Percentiles rank a stretch among this genome's conserved stretches.
These are phyloP conservation scores for Tricholoma terreum DNA, from an alignment of 768 basidiomycete species.

Conservation along the genomic window DNA sequence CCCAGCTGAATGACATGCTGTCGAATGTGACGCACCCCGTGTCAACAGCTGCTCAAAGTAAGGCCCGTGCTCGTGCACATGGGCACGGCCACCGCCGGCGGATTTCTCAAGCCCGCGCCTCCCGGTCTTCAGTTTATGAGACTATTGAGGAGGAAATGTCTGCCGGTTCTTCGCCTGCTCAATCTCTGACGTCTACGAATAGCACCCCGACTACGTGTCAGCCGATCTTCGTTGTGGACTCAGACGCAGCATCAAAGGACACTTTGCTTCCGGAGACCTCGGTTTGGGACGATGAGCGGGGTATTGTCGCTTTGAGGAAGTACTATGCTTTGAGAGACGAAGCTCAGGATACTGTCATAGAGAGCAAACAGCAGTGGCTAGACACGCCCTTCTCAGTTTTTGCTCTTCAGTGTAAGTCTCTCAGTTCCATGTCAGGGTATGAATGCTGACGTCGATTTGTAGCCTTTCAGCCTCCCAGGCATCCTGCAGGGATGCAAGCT, in stretches of 20 bases:
- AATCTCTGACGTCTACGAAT: conserved; percentile 24
- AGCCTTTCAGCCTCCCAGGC: conserved; percentile 71
- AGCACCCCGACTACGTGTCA: conserved; percentile 36
- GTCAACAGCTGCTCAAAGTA: conserved; percentile 39
- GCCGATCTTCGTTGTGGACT: conserved; percentile 55
- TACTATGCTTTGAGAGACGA: conserved; percentile 71
- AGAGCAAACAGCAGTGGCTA: conserved; percentile 62
- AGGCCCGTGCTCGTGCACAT: conserved; percentile 48
- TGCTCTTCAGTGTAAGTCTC: conserved; percentile 63
- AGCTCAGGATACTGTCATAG: conserved; percentile 59
- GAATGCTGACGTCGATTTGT: conserved; percentile 10
- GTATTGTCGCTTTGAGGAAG: conserved; percentile 58
- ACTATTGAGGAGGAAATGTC: conserved; percentile 73
- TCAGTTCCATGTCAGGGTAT: background rate
- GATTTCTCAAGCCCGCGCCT: conserved; percentile 59
- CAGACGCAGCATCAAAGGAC: conserved; percentile 48
- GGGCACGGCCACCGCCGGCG: conserved; percentile 72
- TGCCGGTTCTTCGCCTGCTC: conserved; percentile 26
- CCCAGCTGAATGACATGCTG: conserved; percentile 55
- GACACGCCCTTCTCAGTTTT: conserved; percentile 77
- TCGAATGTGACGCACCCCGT: conserved; percentile 52
- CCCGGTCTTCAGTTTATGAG: conserved; percentile 71
- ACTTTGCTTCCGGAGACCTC: conserved; percentile 36
- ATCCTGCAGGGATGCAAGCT: conserved; percentile 67
- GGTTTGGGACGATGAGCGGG: conserved; percentile 68